Base-by-base conservation (phyloP, 148 eudicot species). In the Vaccinium vitisidaea region DNA sequence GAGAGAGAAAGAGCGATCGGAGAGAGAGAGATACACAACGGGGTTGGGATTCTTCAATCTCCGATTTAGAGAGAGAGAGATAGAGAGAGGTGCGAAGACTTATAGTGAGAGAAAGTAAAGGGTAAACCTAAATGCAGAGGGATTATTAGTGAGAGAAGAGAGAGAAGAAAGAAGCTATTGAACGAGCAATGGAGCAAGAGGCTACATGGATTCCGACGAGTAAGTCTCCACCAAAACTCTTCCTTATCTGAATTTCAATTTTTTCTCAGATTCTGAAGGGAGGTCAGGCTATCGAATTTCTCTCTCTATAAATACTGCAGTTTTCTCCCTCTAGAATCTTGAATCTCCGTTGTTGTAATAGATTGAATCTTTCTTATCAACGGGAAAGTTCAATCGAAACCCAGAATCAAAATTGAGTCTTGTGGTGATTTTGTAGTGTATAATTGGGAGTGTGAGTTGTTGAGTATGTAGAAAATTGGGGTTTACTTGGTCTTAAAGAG, bases 1-100 rank as follows among this genome's bases (percentile, higher is more conserved):
- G 79, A 85, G 80, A 74, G 58, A 80, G 85, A 80, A 79, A 87
- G 87, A 85, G 89, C 89, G 90, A 88, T 90, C 92, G 84, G 87
- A 80, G 88, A 43, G 46, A 43, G 65, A 83, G 63, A 86, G 55
- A 61, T 50, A 9, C 13, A 25, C 74, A 12, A 43, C 32, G 43
- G 81, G 54, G 11, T 23, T 83, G 43, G 43, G 83, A 76, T 78
- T 87, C 89, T 83, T 79, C 90, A 73, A 84, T 78, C 84, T 85
- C 82, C 61, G 88, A 87, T 85, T 85, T 80, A 46, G 63, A 23
- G 32, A 8, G 32, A 8, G 70, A 50, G 88, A 86, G 83, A 83
- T 80, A 56, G 63, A n/a, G 32, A 8, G 70, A 50, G 74, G 75
- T 2, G 15, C 14, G 43, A 5, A 43, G 36, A 56, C 75, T 53